Base-by-base conservation (phyloP, 352 stramenopile genomes). In the Pythium aristosporum region DNA sequence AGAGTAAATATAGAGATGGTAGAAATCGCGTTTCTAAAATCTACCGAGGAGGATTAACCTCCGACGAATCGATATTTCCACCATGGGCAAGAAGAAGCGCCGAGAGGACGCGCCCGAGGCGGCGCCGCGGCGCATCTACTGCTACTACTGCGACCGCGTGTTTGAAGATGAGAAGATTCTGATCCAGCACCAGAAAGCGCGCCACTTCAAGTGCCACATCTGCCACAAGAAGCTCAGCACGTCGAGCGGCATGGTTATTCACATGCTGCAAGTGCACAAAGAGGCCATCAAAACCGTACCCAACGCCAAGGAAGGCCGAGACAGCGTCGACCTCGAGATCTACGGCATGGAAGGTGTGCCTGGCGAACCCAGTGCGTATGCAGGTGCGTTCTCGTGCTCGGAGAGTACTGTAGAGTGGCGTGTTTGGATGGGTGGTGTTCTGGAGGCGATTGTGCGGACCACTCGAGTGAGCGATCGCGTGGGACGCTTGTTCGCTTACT, bases 171-270 rank as follows among this genome's bases (percentile, higher is more conserved):
- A 98, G 71, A 94, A 94, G 63, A 83, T 94, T 25, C 61, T 98
- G 51, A 96, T 98, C 63, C 84, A 96, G 77, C 91, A 98, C 71
- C 91, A 98, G 75, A 98, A 98, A 68, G 86, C 85, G 62, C 87
- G 89, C 9, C 91, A 98, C 62, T 97, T 98, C 77, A 96, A 96
- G 73, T 97, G 90, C 72, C 82, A 88, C 37, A 77, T 85, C 23
- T 97, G 90, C 77, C 78, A 95, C 74, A 96, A 96, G 84, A 96
- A 96, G 72, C 85, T 97, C 67, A 94, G 80, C 55, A 96, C 90
- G 21, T 85, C 89, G 58, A 84, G 88, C 60, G 90, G 88, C 63
- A 92, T 97, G 84, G 75, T 88, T 67, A 88, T 97, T 48, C 90
- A 97, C 74, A 80, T 82, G 63, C 76, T 89, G 65, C 87, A 96